phyloP scores from a whole-genome alignment of 352 stramenopile genomes.

The Globisporangium nunn region DNA sequence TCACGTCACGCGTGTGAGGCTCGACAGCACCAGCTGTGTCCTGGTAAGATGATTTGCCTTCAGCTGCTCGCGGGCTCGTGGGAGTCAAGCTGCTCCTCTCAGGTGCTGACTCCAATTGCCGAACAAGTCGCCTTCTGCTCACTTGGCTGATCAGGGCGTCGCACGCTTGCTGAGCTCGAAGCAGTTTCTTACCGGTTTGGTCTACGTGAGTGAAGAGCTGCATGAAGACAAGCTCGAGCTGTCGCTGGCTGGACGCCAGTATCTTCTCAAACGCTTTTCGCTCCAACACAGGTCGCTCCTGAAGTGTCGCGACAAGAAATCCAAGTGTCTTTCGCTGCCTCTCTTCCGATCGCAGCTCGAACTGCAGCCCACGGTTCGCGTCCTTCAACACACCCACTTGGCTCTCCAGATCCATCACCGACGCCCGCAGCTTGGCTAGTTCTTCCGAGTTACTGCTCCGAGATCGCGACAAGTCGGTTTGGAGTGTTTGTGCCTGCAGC shows the following conservation, averaged over 20 bases:
- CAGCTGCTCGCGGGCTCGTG: too few relatives aligned
- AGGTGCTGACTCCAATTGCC: not conserved
- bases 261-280: slow-evolving; percentile 34
- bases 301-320: slow-evolving; percentile 32
- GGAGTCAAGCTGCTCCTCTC: not conserved
- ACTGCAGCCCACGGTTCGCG: slow-evolving; percentile 6
- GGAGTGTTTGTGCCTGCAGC: slow-evolving; percentile 1
- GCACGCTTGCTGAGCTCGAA: slow-evolving; percentile 8
- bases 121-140: not conserved
- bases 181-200: not conserved
- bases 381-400: slow-evolving; percentile 10
- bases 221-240: slow-evolving; percentile 21
- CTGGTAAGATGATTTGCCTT: not conserved
- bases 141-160: not conserved
- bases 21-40: not conserved
- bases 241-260: slow-evolving; percentile 23
- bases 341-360: slow-evolving; percentile 12
- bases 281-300: slow-evolving; percentile 32
- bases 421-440: slow-evolving; percentile 2
- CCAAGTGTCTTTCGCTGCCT: slow-evolving; percentile 14
- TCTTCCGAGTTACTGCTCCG: slow-evolving; percentile 16
- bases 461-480: slow-evolving; percentile 6
- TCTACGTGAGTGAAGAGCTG: slow-evolving; percentile 16
- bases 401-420: slow-evolving; percentile 7
- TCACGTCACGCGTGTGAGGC: not conserved